These are phyloP conservation scores for Talaromyces trachyspermus DNA, from an alignment of 495 filamentous ascomycete species.

Conservation along the genomic window DNA sequence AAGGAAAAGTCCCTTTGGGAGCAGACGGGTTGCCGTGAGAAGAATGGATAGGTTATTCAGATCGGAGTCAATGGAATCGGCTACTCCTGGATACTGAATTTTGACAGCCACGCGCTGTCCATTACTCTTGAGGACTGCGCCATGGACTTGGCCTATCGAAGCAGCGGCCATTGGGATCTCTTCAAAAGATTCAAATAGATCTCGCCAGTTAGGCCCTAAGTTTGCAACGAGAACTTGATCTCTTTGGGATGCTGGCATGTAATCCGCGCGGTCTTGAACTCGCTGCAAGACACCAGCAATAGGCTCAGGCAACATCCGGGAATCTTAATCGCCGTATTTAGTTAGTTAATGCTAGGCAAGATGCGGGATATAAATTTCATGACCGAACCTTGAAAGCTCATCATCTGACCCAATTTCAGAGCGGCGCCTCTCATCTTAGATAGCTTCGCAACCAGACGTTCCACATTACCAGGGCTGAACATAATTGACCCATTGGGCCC, in stretches of 20 bases:
- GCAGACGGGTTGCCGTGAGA: conserved; percentile 76
- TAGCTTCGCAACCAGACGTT: conserved; percentile 82
- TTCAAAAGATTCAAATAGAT: conserved; percentile 75
- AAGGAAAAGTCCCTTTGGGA: conserved; percentile 88
- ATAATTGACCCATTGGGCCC: conserved; percentile 63
- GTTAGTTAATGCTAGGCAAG: conserved; percentile 3
- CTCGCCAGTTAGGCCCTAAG: conserved; percentile 78
- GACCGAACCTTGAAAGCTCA: conserved; percentile 75
- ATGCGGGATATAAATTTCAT: neutral
- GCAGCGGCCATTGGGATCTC: conserved; percentile 92
- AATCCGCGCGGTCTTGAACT: conserved; percentile 94
- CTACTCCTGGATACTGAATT: conserved; percentile 96
- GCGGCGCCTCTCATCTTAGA: conserved; percentile 97
- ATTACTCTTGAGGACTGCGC: conserved; percentile 68
- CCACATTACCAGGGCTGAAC: conserved; percentile 83
- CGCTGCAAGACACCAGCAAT: conserved; percentile 84
- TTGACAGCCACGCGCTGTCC: conserved; percentile 83
- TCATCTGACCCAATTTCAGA: conserved; percentile 94
- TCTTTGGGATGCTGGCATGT: conserved; percentile 92
- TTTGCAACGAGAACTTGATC: conserved; percentile 72
- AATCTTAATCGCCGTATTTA: conserved; percentile 46
- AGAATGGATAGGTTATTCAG: conserved; percentile 86
- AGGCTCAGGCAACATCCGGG: conserved; percentile 84
- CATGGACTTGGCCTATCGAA: conserved; percentile 96
- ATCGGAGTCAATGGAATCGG: conserved; percentile 90